phyloP scores from a whole-genome alignment of 1,284 basidiomycete species.

The Fomitopsis palustris region DNA sequence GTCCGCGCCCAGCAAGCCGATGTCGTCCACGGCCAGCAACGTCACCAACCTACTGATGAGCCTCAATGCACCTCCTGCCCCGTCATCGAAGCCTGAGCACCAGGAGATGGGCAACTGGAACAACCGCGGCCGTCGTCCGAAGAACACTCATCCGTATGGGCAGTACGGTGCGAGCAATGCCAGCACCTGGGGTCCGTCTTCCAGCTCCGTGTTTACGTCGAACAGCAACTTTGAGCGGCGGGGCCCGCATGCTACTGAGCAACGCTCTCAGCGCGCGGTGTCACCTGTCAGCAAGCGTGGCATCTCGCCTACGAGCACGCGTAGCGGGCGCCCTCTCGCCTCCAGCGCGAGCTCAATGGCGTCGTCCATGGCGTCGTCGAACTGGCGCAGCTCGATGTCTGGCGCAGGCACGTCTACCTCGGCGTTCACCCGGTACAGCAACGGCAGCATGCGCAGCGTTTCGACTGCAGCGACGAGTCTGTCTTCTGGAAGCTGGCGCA shows the following conservation, averaged over 20 bases:
- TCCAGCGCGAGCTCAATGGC: constrained; percentile 57
- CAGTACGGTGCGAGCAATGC: constrained; percentile 21
- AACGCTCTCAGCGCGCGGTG: constrained; percentile 34
- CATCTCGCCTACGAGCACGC: constrained; percentile 52
- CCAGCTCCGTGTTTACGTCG: constrained; percentile 14
- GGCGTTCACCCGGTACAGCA: constrained; percentile 76
- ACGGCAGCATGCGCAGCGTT: constrained; percentile 66
- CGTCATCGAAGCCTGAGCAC: constrained; percentile 12
- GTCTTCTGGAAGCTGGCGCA: constrained; percentile 67
- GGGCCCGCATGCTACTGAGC: constrained; percentile 12
- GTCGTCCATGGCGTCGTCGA: constrained; percentile 56
- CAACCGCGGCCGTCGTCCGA: constrained; percentile 14
- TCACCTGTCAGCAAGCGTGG: constrained; percentile 38
- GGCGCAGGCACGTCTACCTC: constrained; percentile 61
- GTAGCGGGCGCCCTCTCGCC: constrained; percentile 46
- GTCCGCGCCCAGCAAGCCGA: constrained; percentile 26
- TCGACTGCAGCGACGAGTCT: constrained; percentile 77
- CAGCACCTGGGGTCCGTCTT: constrained; percentile 29
- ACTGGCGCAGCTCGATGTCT: constrained; percentile 74
- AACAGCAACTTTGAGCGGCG: constrained; percentile 15
- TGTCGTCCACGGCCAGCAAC: constrained; percentile 62
- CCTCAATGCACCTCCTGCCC: constrained; percentile 42
- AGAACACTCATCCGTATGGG: constrained; percentile 20
- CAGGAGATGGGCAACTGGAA: constrained; percentile 27
- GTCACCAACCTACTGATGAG: constrained; percentile 71